phyloP scores from a whole-genome alignment of 2,329 filamentous ascomycete species.

The Trichoderma semiorbis region DNA sequence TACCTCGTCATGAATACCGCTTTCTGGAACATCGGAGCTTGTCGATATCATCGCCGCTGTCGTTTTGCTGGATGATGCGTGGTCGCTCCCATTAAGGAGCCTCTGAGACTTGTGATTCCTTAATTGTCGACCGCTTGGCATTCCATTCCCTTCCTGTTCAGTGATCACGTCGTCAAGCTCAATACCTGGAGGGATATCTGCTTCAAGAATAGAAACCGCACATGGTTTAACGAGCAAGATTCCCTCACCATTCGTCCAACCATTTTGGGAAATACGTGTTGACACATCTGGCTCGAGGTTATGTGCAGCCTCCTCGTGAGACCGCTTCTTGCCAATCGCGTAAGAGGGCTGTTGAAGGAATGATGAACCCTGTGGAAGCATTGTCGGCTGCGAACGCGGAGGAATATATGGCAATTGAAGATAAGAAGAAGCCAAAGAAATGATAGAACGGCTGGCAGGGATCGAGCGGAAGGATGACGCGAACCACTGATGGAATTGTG shows the following conservation, averaged over 20 bases:
- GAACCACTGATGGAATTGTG: background rate
- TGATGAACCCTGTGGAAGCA: conserved; percentile 24
- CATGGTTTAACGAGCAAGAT: conserved; percentile 70
- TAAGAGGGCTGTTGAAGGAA: conserved; percentile 23
- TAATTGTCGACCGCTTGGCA: conserved; percentile 21
- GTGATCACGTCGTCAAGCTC: conserved; percentile 67
- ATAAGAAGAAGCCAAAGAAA: conserved; percentile 35
- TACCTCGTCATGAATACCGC: conserved; percentile 46
- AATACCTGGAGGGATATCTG: conserved; percentile 64
- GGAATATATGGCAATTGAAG: conserved; percentile 32
- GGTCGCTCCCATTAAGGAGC: conserved; percentile 39
- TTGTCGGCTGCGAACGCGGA: conserved; percentile 26
- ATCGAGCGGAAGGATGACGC: background rate
- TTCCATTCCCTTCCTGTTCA: conserved; percentile 38
- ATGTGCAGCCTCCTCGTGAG: conserved; percentile 66
- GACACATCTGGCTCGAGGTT: conserved; percentile 61
- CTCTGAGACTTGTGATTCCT: conserved; percentile 68
- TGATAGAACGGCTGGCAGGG: conserved; percentile 41
- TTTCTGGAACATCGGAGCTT: background rate
- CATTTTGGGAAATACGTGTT: conserved; percentile 53
- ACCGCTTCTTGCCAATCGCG: conserved; percentile 65
- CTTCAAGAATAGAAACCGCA: conserved; percentile 53
- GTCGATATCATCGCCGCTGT: background rate
- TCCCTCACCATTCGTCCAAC: conserved; percentile 67
- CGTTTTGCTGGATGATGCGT: conserved; percentile 24